Percentiles rank a stretch among this genome's conserved stretches.
phyloP scores from a whole-genome alignment of 192 early-diverging fungal genomes.

The Backusella tarrabulga region DNA sequence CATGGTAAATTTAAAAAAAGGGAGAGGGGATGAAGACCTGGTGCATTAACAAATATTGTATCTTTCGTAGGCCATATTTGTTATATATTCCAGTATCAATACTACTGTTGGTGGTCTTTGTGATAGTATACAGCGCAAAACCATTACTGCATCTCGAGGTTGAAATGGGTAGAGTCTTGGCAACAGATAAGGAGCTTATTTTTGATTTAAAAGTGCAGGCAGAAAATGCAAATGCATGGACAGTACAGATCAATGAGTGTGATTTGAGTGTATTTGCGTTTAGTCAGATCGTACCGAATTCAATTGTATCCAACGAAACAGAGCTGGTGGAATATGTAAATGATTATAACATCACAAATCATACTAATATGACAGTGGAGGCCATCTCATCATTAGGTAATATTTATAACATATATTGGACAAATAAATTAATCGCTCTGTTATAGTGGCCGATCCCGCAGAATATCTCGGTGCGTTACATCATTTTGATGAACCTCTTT shows the following conservation, averaged over 20 bases:
- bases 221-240: slow-evolving; percentile 57
- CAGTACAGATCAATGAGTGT: slow-evolving; percentile 51
- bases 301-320: not conserved
- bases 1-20: slow-evolving; percentile 15
- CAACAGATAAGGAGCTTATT: slow-evolving; percentile 67
- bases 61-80: not conserved
- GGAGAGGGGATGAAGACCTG: not conserved
- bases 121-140: slow-evolving; percentile 14
- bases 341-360: not conserved
- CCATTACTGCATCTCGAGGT: slow-evolving; percentile 28
- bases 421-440: not conserved
- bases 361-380: not conserved
- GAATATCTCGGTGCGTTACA: slow-evolving; percentile 35
- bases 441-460: slow-evolving; percentile 15
- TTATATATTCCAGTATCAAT: not conserved
- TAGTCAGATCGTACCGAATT: slow-evolving; percentile 25
- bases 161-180: slow-evolving; percentile 55
- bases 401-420: not conserved
- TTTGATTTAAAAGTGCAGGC: slow-evolving; percentile 62
- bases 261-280: slow-evolving; percentile 68
- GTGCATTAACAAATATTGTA: not conserved
- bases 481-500: slow-evolving; percentile 33
- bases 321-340: not conserved
- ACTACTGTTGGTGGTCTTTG: not conserved
- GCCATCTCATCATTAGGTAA: not conserved